phyloP scores from a whole-genome alignment of 208 protist species.

The Acanthamoeba triangularis region DNA sequence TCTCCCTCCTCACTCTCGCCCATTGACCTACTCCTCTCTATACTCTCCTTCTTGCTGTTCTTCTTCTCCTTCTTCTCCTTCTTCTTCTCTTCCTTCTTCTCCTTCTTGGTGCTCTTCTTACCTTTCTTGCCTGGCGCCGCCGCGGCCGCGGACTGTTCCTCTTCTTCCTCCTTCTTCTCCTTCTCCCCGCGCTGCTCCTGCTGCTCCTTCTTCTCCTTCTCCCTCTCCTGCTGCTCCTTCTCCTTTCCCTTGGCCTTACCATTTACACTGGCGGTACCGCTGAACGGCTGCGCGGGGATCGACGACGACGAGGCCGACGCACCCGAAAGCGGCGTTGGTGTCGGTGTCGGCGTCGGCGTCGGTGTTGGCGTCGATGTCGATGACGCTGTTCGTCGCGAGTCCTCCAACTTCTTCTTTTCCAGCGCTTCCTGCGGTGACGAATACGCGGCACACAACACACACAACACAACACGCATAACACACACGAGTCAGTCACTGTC shows the following conservation, averaged over 20 bases:
- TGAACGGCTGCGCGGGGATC: background rate
- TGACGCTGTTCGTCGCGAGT: background rate
- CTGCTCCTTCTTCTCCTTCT: background rate
- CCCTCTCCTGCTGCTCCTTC: background rate
- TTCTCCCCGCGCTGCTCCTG: background rate
- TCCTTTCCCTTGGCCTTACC: background rate
- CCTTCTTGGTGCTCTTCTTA: background rate
- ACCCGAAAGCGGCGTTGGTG: background rate
- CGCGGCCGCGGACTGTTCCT: background rate
- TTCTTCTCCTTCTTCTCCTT: slow-evolving; percentile 9
- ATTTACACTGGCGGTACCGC: background rate
- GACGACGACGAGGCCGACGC: background rate
- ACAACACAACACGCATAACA: background rate
- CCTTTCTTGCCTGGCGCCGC: background rate
- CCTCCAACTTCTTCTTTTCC: slow-evolving; percentile 25
- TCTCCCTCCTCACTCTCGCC: background rate
- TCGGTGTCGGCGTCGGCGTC: no score
- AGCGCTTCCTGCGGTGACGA: background rate
- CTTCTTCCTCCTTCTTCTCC: background rate
- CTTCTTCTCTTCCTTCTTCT: slow-evolving; percentile 15
- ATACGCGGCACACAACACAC: background rate
- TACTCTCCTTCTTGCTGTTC: background rate
- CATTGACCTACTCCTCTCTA: background rate
- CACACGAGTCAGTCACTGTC: background rate
- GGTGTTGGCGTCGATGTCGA: no score